Percentiles rank a stretch among this genome's conserved stretches.
These are phyloP conservation scores for Cordyceps farinosa DNA, from an alignment of 2,329 filamentous ascomycete species.

Conservation along the genomic window DNA sequence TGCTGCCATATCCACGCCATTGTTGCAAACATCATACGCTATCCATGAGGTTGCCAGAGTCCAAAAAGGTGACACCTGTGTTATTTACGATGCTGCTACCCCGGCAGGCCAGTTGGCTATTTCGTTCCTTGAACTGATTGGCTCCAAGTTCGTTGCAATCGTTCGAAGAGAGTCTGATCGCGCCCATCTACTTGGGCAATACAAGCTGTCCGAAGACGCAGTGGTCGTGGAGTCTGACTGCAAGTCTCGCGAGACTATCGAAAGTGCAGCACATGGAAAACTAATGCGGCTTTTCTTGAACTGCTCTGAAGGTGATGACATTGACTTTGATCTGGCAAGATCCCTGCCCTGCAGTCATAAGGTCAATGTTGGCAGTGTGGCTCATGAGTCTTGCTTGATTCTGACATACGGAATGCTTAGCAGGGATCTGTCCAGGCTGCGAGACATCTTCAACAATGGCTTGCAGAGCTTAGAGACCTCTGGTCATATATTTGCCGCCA, in stretches of 20 bases:
- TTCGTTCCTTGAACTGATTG: not conserved
- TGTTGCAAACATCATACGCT: not conserved
- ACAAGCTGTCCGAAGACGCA: not conserved
- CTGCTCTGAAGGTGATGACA: not conserved
- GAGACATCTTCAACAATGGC: not conserved
- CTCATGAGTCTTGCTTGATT: not conserved
- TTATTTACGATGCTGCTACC: not conserved
- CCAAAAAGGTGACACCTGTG: not conserved
- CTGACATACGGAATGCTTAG: not conserved
- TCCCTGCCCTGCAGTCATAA: not conserved
- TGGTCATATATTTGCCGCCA: not conserved
- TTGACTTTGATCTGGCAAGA: not conserved
- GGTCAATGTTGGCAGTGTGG: not conserved
- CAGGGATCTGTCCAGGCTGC: not conserved
- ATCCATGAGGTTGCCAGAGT: not conserved
- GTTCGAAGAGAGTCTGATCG: not conserved
- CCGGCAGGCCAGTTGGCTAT: not conserved
- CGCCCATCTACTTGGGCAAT: not conserved
- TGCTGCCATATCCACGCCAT: not conserved
- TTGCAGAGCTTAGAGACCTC: not conserved
- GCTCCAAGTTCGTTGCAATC: not conserved
- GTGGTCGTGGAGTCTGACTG: not conserved
- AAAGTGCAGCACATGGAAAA: not conserved
- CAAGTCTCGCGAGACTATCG: too few species aligned
- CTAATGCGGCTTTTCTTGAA: not conserved